Conservation (phyloP, 345 rosid species). For the Balakata baccata region DNA sequence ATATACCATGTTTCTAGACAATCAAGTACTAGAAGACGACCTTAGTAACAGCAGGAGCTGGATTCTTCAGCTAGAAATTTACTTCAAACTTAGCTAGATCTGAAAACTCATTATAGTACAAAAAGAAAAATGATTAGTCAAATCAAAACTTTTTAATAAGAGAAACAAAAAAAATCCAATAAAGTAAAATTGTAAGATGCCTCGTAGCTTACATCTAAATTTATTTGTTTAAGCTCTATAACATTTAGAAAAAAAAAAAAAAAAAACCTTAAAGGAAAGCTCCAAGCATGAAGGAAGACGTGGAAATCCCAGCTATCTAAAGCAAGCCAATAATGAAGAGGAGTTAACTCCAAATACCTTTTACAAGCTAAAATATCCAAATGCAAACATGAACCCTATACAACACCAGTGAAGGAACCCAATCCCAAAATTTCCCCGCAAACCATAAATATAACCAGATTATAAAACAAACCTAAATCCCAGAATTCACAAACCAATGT, state of each 20-base stretch:
- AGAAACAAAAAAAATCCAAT: not conserved
- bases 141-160: not conserved
- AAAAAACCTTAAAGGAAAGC: not conserved
- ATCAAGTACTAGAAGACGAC: not conserved
- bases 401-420: conserved; percentile 18
- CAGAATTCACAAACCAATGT: not conserved
- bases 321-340: not conserved
- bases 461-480: not conserved
- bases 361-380: not conserved
- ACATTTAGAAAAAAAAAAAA: too few species aligned
- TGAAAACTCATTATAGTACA: not conserved
- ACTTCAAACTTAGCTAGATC: conserved; percentile 3
- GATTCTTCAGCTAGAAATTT: not conserved
- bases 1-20: not conserved
- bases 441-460: not conserved
- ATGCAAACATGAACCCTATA: conserved; percentile 12
- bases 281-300: not conserved
- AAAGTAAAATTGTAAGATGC: not conserved
- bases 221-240: not conserved
- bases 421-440: conserved; percentile 20
- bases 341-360: not conserved
- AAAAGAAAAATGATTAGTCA: not conserved
- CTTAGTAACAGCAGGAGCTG: conserved; percentile 8
- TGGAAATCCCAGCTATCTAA: not conserved
- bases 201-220: not conserved